Base-by-base conservation (phyloP, 177 flowering plant species). In the Vitis hybrid region DNA sequence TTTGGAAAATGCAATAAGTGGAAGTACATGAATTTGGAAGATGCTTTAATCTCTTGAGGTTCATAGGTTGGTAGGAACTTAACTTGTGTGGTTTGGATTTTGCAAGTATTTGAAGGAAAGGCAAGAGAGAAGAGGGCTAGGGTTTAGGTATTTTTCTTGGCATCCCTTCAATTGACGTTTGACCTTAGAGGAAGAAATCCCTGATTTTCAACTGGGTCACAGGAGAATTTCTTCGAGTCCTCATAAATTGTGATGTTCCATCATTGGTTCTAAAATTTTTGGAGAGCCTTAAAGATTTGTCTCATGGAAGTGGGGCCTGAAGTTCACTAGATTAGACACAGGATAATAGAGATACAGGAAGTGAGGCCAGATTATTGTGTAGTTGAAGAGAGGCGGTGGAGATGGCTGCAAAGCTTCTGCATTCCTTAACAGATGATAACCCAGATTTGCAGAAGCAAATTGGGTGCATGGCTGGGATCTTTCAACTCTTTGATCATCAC, bases 391-490 rank as follows among this genome's bases (percentile, higher is more conserved):
- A 60, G 62, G 55, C 11, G 55, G 76, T 14, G 66, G 72, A 81
- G 31, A 90, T 92, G 98, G 92, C 97, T 69, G 95, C 98, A 60
- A 91, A 91, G 79, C 83, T 92, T 71, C 76, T 95, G 33, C 97
- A 90, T 71, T 89, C 93, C 38, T 80, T 92, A 62, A 86, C 95
- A 19, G 98, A 95, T 82, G 97, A 95, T 4, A 88, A 87, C 61
- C 88, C 92, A 69, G 97, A 95, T 82, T 82, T 92, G 86, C 92
- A 87, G 80, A 95, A 90, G 85, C 95, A 92, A 78, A 89, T 91
- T 19, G 97, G 98, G 66, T 95, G 97, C 78, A 92, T 92, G 97
- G 89, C 86, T 59, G 98, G 97, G 62, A 90, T 92, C 67, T 89
- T 92, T 75, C 97, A 95, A 72, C 60, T 91, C 73, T 91, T 95